Percentiles rank a stretch among this genome's conserved stretches.
These are phyloP conservation scores for Rhodotorula toruloides DNA, from an alignment of 768 basidiomycete species.

Conservation along the genomic window DNA sequence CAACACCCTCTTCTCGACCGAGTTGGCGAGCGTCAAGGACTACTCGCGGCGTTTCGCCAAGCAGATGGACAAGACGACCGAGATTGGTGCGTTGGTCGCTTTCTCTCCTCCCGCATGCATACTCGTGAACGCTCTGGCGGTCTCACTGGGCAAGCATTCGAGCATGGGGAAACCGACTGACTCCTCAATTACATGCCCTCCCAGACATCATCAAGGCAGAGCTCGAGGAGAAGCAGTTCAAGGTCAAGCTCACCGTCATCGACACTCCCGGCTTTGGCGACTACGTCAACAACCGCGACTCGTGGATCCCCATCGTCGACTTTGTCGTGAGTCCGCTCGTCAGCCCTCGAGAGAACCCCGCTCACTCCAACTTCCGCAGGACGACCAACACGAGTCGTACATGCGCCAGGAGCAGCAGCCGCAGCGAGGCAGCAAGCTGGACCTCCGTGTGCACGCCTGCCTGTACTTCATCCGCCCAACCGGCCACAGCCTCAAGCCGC, in stretches of 20 bases:
- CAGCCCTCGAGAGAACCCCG: not conserved
- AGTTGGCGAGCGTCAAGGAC: conserved; percentile 85
- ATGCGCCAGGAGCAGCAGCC: conserved; percentile 91
- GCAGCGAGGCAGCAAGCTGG: conserved; percentile 86
- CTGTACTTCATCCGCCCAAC: conserved; percentile 94
- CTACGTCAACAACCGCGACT: conserved; percentile 99
- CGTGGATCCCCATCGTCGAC: conserved; percentile 96
- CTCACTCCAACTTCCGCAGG: conserved; percentile 29
- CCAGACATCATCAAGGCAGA: conserved; percentile 96
- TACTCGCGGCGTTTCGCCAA: conserved; percentile 83
- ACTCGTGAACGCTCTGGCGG: too few relatives aligned
- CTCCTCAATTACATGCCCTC: not conserved
- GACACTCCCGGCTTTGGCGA: conserved; percentile 99
- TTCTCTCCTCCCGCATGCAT: too few relatives aligned
- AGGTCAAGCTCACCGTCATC: conserved; percentile 97
- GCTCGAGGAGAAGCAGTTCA: conserved; percentile 97
- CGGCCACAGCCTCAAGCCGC: conserved; percentile 90
- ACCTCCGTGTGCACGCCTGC: conserved; percentile 92
- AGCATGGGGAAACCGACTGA: not conserved
- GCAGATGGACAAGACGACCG: conserved; percentile 97
- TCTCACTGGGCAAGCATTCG: too few relatives aligned
- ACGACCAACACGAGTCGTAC: conserved; percentile 51
- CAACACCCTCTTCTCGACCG: conserved; percentile 98
- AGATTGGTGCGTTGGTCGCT: conserved; percentile 48
- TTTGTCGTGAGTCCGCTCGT: conserved; percentile 57